Percentiles rank a stretch among this genome's conserved stretches.
phyloP scores from a whole-genome alignment of 208 protist species.

The Leishmania major region DNA sequence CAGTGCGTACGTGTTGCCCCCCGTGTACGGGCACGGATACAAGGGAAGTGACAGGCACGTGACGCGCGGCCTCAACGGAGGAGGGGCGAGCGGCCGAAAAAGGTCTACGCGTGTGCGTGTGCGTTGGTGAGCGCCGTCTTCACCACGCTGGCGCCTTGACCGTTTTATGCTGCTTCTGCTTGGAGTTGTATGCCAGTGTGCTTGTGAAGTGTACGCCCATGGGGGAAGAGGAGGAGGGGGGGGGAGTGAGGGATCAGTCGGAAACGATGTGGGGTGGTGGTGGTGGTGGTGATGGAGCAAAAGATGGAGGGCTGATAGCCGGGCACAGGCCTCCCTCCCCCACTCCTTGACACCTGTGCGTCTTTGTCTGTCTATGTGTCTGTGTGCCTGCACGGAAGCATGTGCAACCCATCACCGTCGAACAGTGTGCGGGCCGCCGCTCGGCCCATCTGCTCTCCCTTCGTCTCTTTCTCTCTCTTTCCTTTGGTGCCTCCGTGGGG shows the following conservation, averaged over 20 bases:
- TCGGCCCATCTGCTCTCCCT: background rate
- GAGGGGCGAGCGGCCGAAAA: background rate
- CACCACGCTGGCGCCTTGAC: too few relatives aligned
- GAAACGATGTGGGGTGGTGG: background rate
- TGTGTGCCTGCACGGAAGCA: background rate
- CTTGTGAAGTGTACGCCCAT: background rate
- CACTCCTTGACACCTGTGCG: background rate
- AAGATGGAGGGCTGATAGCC: background rate
- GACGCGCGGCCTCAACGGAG: background rate
- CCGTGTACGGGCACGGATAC: background rate
- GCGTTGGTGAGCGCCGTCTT: too few relatives aligned
- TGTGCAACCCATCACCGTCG: background rate
- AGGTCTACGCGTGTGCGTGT: background rate
- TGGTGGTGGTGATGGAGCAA: background rate
- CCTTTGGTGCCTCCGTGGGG: too few relatives aligned
- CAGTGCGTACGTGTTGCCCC: background rate
- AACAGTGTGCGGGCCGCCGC: background rate
- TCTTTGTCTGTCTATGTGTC: background rate
- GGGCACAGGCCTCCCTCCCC: background rate
- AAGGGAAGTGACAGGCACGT: background rate
- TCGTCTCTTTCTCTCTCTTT: background rate
- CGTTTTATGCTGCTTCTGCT: too few relatives aligned
- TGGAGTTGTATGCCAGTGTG: too few relatives aligned
- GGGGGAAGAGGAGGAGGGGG: background rate
- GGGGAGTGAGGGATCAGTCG: background rate